Evolutionary conservation across 139 green algal genomes (phyloP).

Genomic region (Gonium pectorale): DNA sequence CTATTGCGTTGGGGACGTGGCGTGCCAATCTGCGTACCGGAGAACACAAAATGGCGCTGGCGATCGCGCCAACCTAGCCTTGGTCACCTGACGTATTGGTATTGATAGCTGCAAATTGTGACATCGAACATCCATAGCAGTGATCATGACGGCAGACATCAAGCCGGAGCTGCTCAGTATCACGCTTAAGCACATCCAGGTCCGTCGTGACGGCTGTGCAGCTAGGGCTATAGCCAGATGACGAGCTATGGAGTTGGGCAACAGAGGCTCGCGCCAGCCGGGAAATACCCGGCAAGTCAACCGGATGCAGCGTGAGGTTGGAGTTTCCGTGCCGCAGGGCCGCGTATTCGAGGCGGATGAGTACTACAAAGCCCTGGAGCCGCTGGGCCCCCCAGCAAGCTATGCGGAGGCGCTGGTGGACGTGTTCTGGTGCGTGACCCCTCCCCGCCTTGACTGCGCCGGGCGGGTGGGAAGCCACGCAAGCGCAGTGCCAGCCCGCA

Average conservation of each 20-base stretch:
- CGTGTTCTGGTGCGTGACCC: conserved; percentile 49
- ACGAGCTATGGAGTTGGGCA: background rate
- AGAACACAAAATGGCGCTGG: too few relatives aligned
- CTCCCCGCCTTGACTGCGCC: background rate
- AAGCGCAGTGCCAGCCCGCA: too few relatives aligned
- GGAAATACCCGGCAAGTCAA: background rate
- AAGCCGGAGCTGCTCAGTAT: conserved; percentile 27
- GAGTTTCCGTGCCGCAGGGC: too few relatives aligned
- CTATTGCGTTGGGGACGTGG: too few relatives aligned
- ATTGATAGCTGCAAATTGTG: too few relatives aligned
- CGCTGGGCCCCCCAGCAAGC: background rate
- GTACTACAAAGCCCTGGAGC: conserved; percentile 36
- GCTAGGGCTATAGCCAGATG: background rate
- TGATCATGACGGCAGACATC: conserved; percentile 10
- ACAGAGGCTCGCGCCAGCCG: background rate
- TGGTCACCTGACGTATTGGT: too few relatives aligned
- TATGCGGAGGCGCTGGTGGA: conserved; percentile 46
- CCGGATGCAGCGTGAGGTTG: too few relatives aligned
- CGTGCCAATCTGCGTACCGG: too few relatives aligned
- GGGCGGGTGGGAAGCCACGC: background rate
- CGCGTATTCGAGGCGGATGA: conserved; percentile 8
- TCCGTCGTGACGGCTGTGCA: background rate
- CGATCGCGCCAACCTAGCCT: too few relatives aligned
- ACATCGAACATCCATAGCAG: too few relatives aligned
- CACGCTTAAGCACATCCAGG: conserved; percentile 35